Evolutionary conservation across 352 stramenopile genomes (phyloP).

Genomic region (Globisporangium acanthophoron): DNA sequence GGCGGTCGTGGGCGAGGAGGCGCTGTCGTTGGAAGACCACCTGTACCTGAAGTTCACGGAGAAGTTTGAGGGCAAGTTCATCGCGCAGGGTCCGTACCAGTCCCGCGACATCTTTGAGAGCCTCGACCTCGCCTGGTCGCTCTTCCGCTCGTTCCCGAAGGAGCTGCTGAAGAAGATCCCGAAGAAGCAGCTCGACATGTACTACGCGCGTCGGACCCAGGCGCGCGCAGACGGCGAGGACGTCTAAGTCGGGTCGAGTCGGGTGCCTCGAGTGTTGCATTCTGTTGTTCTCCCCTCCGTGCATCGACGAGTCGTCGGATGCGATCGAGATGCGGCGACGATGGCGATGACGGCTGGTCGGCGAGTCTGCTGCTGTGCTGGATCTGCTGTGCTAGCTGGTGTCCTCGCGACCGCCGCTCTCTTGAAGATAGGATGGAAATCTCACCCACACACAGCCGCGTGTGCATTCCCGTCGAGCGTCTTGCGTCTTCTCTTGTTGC

Average conservation of each 20-base stretch:
- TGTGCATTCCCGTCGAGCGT: not conserved
- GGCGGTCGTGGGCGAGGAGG: constrained; percentile 99
- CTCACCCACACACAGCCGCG: not conserved
- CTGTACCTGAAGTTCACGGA: constrained; percentile 99
- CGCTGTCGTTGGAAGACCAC: constrained; percentile 98
- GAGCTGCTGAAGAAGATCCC: constrained; percentile 99
- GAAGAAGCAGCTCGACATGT: constrained; percentile 97
- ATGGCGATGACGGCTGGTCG: not conserved
- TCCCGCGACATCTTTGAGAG: constrained; percentile 98
- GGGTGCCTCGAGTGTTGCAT: not conserved
- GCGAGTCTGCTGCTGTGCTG: not conserved
- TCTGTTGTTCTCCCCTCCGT: not conserved
- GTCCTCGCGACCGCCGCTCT: not conserved
- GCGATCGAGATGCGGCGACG: not conserved
- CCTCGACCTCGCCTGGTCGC: constrained; percentile 97
- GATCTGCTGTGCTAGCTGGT: too few relatives aligned
- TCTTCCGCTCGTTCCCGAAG: constrained; percentile 98
- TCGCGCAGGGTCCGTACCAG: constrained; percentile 96
- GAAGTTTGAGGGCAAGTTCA: constrained; percentile 99
- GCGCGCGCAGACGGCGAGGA: constrained; percentile 85
- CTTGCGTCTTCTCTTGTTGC: not conserved
- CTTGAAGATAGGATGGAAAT: not conserved
- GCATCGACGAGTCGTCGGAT: not conserved
- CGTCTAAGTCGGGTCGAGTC: constrained; percentile 19
- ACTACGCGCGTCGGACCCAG: constrained; percentile 93